Conservation (phyloP, 768 basidiomycete species). For the Russula lepida region DNA sequence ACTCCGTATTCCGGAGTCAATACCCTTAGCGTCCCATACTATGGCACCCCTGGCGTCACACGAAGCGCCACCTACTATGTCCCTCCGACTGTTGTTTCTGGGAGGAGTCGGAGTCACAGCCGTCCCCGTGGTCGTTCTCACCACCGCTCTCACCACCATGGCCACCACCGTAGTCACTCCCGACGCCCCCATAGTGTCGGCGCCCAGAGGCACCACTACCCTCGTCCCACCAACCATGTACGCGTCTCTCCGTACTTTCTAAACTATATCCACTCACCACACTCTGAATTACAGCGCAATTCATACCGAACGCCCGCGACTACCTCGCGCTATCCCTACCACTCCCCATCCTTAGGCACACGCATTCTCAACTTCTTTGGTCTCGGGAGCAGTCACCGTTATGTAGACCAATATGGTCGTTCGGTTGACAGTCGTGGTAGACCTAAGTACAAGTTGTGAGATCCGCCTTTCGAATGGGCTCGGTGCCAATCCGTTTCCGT, state of each 20-base stretch:
- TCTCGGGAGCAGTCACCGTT: conserved; percentile 22
- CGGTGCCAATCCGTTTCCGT: conserved; percentile 2
- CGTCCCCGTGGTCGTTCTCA: conserved; percentile 18
- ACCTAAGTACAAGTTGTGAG: background rate
- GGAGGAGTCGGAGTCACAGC: conserved; percentile 20
- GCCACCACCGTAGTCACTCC: conserved; percentile 5
- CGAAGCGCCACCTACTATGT: conserved; percentile 14
- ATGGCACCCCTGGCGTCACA: background rate
- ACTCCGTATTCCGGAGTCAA: conserved; percentile 23
- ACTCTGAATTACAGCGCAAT: background rate
- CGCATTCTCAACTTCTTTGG: conserved; percentile 36
- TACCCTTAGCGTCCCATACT: conserved; percentile 7
- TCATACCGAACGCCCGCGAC: conserved; percentile 11
- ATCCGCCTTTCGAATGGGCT: background rate
- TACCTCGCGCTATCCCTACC: background rate
- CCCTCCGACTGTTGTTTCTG: conserved; percentile 18
- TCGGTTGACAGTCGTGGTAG: conserved; percentile 7
- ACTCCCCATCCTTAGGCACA: conserved; percentile 27
- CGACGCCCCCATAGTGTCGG: conserved; percentile 13
- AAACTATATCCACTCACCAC: background rate
- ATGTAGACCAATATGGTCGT: conserved; percentile 45
- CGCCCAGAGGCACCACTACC: conserved; percentile 4
- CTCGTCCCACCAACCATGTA: conserved; percentile 15
- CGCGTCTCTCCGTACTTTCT: background rate
- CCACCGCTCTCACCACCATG: background rate